phyloP scores from a whole-genome alignment of 495 filamentous ascomycete species.

The Pseudomonodictys pantanalensis region DNA sequence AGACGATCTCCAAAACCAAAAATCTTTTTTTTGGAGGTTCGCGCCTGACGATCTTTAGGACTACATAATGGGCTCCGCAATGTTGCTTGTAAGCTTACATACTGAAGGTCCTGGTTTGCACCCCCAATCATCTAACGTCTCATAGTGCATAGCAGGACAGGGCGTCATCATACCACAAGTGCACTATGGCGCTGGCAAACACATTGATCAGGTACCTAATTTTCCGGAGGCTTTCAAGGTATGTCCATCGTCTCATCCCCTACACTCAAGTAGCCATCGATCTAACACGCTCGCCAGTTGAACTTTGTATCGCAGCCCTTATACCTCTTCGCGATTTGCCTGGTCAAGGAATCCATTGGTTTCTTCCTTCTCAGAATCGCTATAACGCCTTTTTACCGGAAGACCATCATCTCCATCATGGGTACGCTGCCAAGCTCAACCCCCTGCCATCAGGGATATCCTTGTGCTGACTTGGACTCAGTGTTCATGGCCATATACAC shows the following conservation, averaged over 20 bases:
- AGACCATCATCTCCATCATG: constrained; percentile 25
- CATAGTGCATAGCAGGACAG: constrained; percentile 19
- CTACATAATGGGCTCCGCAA: constrained; percentile 34
- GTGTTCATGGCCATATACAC: constrained; percentile 35
- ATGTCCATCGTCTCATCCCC: too few relatives aligned
- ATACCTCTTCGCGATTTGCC: constrained; percentile 22
- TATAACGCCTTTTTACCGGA: constrained; percentile 16
- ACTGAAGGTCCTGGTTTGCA: neutral
- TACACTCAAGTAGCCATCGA: too few relatives aligned
- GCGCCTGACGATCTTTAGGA: constrained; percentile 26
- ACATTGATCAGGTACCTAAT: constrained; percentile 22
- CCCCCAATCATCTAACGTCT: neutral
- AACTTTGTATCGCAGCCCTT: constrained; percentile 30
- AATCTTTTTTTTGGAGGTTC: too few relatives aligned
- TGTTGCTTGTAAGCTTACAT: constrained; percentile 13
- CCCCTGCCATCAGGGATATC: neutral
- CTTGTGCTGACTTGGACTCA: constrained; percentile 1
- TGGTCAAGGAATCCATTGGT: constrained; percentile 38
- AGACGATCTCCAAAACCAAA: too few relatives aligned
- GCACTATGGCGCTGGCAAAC: constrained; percentile 30
- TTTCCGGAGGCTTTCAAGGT: constrained; percentile 9
- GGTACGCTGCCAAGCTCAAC: constrained; percentile 9
- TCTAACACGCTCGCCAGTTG: too few relatives aligned
- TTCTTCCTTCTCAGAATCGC: constrained; percentile 40
- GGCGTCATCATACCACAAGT: constrained; percentile 33